Evolutionary conservation across 2,329 filamentous ascomycete species (phyloP).

Genomic region (Karstenula rhodostoma): DNA sequence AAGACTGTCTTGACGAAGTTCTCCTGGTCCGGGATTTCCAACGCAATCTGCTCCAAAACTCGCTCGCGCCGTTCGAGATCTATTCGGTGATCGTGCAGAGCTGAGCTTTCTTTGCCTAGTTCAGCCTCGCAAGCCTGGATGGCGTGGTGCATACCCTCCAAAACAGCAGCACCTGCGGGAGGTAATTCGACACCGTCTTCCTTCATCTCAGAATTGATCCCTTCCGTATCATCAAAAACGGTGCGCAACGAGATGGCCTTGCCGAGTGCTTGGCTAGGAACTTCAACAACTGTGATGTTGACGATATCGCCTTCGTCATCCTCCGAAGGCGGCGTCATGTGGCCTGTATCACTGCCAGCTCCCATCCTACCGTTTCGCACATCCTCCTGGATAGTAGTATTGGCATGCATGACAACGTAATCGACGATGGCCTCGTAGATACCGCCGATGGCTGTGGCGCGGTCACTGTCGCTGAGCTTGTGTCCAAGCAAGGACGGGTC

Average conservation of each 20-base stretch:
- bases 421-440: conserved; percentile 95
- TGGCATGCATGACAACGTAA: conserved; percentile 90
- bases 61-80: conserved; percentile 83
- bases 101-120: conserved; percentile 74
- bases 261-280: conserved; percentile 79
- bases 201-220: conserved; percentile 98
- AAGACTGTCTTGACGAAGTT: conserved; percentile 84
- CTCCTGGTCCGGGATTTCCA: conserved; percentile 82
- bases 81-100: conserved; percentile 76
- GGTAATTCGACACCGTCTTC: conserved; percentile 86
- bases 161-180: conserved; percentile 78
- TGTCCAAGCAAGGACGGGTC: conserved; percentile 82
- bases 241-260: conserved; percentile 90
- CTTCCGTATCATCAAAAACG: conserved; percentile 89
- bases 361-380: conserved; percentile 72
- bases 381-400: conserved; percentile 80
- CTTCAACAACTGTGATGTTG: conserved; percentile 85
- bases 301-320: conserved; percentile 84
- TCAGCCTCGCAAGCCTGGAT: conserved; percentile 80
- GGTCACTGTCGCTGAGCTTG: conserved; percentile 84
- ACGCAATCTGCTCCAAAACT: conserved; percentile 83
- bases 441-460: conserved; percentile 81
- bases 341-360: conserved; percentile 64
- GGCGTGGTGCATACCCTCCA: conserved; percentile 86
- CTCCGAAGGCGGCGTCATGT: conserved; percentile 72